Evolutionary conservation across 169 alveolate species (phyloP), one percentile per base, ranked within the genome.

Genomic region (Neospora caninum): DNA sequence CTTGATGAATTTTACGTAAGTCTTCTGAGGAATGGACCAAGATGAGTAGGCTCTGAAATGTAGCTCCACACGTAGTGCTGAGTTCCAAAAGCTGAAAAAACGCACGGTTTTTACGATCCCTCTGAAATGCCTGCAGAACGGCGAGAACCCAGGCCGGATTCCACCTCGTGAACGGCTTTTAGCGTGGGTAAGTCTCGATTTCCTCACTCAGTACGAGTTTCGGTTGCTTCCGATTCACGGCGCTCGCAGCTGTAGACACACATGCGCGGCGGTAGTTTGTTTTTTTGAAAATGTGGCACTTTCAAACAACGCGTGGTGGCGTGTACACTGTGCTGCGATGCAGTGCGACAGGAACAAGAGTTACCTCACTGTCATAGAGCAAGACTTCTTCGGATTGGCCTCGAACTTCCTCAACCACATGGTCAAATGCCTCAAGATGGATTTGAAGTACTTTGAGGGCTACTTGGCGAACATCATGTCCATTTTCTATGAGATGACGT

Each of bases 391-490:
- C 83, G 45, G 80, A 29, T 49, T 84, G 39, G 70, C 89, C 34
- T n/a, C 70, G 18, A 2, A n/a, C 58, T 42, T 93, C 41, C 91
- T 69, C 69, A 43, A 43, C 27, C 95, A 93, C 41, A 38, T 39
- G 31, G 83, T 93, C 73, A 93, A 73, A 54, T 36, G 42, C 34
- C 89, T 93, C 41, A 69, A 87, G 39, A 64, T 67, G 64, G 95
- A 93, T 38, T 86, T 41, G 73, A 86, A 64, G 83, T 84, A 64
- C 91, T 93, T 93, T n/a, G 45, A 43, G 64, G 67, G 80, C 6
- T 93, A 86, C 69, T 42, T 93, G 43, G 93, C 93, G 43, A 91
- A 93, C 67, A 49, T 93, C 93, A 86, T 93, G 93, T 84, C 95
- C 10, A 70, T 93, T 49, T 93, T 93, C 69, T 93, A 93, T 91